phyloP scores from a whole-genome alignment of 257 asterid genomes.

The Primulina eburnea region DNA sequence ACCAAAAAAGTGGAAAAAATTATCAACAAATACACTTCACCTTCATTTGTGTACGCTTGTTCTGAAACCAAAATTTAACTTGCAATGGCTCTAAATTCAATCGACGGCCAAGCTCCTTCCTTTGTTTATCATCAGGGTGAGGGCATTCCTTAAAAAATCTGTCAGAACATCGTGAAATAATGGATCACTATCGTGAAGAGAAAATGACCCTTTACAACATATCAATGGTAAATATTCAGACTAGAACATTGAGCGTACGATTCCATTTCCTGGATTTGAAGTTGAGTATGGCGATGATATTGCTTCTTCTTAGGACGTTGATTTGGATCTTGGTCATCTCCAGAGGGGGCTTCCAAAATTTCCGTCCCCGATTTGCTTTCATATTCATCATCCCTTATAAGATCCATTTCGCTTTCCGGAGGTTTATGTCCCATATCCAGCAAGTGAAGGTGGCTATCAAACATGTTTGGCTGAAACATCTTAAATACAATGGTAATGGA shows the following conservation, averaged over 20 bases:
- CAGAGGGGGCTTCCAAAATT: slow-evolving; percentile 57
- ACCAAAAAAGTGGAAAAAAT: no score
- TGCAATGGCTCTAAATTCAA: slow-evolving; percentile 76
- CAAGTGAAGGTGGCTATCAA: slow-evolving; percentile 57
- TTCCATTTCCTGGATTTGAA: slow-evolving; percentile 77
- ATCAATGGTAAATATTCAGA: neutral
- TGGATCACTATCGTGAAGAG: neutral
- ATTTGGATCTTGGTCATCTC: slow-evolving; percentile 68
- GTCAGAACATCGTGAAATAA: neutral
- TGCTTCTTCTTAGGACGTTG: slow-evolving; percentile 70
- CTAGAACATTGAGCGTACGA: slow-evolving; percentile 37
- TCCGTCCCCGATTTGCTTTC: slow-evolving; percentile 69
- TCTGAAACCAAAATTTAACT: slow-evolving; percentile 93
- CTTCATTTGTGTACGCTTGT: slow-evolving; percentile 92
- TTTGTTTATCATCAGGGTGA: slow-evolving; percentile 91
- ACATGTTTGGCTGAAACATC: slow-evolving; percentile 73
- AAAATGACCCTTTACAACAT: neutral
- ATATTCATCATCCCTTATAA: slow-evolving; percentile 50
- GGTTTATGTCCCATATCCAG: slow-evolving; percentile 56
- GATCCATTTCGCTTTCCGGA: slow-evolving; percentile 53
- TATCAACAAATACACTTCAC: slow-evolving; percentile 23
- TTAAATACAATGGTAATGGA: slow-evolving; percentile 8
- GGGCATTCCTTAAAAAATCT: slow-evolving; percentile 86
- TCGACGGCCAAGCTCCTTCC: slow-evolving; percentile 84
- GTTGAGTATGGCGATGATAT: slow-evolving; percentile 73